Percentiles rank a stretch among this genome's conserved stretches.
Conservation (phyloP, 495 filamentous ascomycete genomes). For the Evernia prunastri region DNA sequence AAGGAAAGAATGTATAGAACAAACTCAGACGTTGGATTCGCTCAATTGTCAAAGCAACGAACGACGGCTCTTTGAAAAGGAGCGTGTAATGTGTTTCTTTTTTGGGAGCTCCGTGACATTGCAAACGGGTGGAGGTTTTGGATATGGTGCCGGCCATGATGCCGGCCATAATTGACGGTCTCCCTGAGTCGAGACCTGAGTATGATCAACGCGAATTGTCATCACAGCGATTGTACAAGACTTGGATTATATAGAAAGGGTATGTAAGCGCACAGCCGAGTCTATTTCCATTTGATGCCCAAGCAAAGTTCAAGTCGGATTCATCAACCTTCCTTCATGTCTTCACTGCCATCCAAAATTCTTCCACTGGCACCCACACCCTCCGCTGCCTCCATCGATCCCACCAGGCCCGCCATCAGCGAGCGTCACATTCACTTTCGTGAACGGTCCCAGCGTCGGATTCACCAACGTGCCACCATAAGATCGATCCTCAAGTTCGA, state of each 20-base stretch:
- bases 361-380: constrained; percentile 67
- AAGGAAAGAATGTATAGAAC: no score
- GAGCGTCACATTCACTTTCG: constrained; percentile 25
- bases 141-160: no score
- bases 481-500: constrained; percentile 53
- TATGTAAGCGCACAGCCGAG: background rate
- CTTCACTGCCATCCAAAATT: constrained; percentile 44
- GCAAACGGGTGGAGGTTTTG: no score
- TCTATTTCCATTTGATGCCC: background rate
- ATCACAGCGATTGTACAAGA: no score
- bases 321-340: background rate
- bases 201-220: no score
- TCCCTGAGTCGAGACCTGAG: no score
- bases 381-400: constrained; percentile 65
- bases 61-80: no score
- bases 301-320: background rate
- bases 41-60: no score
- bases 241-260: background rate
- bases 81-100: no score
- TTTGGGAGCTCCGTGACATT: no score
- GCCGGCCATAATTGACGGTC: no score
- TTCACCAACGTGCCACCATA: constrained; percentile 58
- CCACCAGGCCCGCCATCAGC: constrained; percentile 43
- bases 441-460: constrained; percentile 45
- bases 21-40: no score